Percentiles rank a stretch among this genome's conserved stretches.
Conservation (phyloP, 2,329 filamentous ascomycete genomes). For the Chaetothyriales sp. region DNA sequence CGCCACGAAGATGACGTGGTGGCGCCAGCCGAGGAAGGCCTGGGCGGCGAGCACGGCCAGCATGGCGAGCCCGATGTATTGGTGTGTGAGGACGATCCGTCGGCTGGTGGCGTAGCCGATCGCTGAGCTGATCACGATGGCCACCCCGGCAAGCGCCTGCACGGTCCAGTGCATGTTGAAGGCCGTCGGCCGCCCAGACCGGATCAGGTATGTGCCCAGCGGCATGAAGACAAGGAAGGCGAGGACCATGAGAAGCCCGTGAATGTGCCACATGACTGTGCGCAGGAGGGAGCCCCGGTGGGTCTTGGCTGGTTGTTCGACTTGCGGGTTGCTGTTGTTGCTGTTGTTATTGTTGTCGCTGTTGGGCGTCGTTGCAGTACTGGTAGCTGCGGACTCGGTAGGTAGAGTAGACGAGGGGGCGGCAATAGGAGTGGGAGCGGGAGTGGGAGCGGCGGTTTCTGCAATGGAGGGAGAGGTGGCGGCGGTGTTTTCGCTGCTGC, state of each 20-base stretch:
- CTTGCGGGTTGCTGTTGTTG: conserved; percentile 1
- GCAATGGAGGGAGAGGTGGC: background rate
- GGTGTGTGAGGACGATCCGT: conserved; percentile 30
- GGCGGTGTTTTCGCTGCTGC: background rate
- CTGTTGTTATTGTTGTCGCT: conserved; percentile 1
- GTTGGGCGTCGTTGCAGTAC: background rate
- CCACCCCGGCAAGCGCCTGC: conserved; percentile 24
- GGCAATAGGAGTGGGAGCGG: background rate
- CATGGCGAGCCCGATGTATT: conserved; percentile 32
- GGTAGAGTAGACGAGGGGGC: background rate
- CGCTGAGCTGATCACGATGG: conserved; percentile 25
- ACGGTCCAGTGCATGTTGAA: conserved; percentile 28
- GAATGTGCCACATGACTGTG: conserved; percentile 16
- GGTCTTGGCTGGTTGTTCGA: conserved; percentile 12
- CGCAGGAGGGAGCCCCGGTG: conserved; percentile 11
- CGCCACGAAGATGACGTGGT: conserved; percentile 23
- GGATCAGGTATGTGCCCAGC: conserved; percentile 23
- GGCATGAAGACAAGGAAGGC: conserved; percentile 25
- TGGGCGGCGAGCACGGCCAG: conserved; percentile 23
- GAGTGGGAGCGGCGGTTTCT: background rate
- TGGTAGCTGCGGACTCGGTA: background rate
- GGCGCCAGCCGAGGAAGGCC: conserved; percentile 25
- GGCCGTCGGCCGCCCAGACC: conserved; percentile 23
- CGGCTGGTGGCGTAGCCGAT: conserved; percentile 31
- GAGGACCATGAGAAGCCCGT: conserved; percentile 23